These are phyloP conservation scores for Iris macrosiphon DNA, from an alignment of 106 monocot genomes.

Conservation along the genomic window DNA sequence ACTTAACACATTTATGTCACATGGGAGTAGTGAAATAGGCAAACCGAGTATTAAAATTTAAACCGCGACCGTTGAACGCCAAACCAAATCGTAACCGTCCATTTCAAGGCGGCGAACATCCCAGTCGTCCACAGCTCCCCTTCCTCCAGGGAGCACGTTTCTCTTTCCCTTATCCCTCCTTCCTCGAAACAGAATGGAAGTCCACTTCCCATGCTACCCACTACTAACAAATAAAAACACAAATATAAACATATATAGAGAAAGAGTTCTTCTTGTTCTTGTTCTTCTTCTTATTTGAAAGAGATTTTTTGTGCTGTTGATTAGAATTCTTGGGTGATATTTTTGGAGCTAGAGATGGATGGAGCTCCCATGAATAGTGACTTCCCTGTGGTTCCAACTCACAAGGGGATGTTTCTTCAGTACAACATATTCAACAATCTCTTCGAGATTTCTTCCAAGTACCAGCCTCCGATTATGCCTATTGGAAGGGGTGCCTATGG, in stretches of 20 bases:
- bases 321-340: background rate
- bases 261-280: background rate
- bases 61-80: conserved; percentile 13
- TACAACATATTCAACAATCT: conserved; percentile 70
- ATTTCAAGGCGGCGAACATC: conserved; percentile 2
- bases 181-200: too few relatives aligned
- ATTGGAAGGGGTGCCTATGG: conserved; percentile 92
- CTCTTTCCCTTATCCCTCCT: background rate
- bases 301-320: too few relatives aligned
- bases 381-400: conserved; percentile 35
- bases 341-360: too few relatives aligned
- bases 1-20: too few relatives aligned
- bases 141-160: too few relatives aligned
- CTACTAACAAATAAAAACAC: background rate
- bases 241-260: background rate
- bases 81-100: background rate
- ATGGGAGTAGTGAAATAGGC: too few relatives aligned
- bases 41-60: too few relatives aligned
- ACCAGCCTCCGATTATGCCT: conserved; percentile 79
- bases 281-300: background rate
- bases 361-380: conserved; percentile 36
- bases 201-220: background rate
- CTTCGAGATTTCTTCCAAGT: conserved; percentile 76
- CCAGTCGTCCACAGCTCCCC: background rate
- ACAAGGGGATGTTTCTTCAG: conserved; percentile 56